Percentiles rank a stretch among this genome's conserved stretches.
Evolutionary conservation across 202 grass and related monocot genomes (phyloP).

Genomic region (Alloteropsis angusta): DNA sequence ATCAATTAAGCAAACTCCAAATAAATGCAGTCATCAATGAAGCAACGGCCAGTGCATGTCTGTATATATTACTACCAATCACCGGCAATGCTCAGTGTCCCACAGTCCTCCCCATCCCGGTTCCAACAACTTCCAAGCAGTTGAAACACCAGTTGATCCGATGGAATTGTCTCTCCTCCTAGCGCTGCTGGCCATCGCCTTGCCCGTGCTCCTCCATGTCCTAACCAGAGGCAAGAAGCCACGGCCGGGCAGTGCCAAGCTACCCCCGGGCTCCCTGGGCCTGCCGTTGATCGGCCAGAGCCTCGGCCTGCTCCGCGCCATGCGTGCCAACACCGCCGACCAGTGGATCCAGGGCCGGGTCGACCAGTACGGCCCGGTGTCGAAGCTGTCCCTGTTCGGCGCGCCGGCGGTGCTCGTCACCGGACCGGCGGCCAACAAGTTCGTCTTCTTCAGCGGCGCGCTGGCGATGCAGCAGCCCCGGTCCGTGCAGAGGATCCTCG

Average conservation of each 20-base stretch:
- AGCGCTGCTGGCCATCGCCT: background rate
- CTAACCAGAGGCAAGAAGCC: background rate
- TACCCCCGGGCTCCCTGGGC: conserved; percentile 44
- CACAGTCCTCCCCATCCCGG: too few relatives aligned
- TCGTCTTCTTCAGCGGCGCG: conserved; percentile 12
- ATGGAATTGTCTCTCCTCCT: background rate
- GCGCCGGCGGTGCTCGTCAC: conserved; percentile 21
- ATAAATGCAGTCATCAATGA: too few relatives aligned
- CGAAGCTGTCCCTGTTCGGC: conserved; percentile 56
- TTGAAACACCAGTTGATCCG: too few relatives aligned
- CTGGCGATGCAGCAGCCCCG: conserved; percentile 17
- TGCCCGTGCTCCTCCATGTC: background rate
- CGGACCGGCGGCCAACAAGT: conserved; percentile 16
- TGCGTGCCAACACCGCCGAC: conserved; percentile 37
- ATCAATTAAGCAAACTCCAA: too few relatives aligned
- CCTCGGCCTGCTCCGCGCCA: conserved; percentile 44
- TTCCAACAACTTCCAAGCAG: too few relatives aligned
- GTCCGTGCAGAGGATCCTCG: background rate
- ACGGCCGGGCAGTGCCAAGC: background rate
- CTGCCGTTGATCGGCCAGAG: conserved; percentile 50
- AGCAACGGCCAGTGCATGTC: too few relatives aligned
- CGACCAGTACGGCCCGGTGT: conserved; percentile 40
- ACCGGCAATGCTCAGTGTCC: too few relatives aligned
- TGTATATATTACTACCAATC: too few relatives aligned
- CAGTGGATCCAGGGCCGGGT: conserved; percentile 24